Evolutionary conservation across 441 rosid species (phyloP).

Genomic region (Erodium trifolium): DNA sequence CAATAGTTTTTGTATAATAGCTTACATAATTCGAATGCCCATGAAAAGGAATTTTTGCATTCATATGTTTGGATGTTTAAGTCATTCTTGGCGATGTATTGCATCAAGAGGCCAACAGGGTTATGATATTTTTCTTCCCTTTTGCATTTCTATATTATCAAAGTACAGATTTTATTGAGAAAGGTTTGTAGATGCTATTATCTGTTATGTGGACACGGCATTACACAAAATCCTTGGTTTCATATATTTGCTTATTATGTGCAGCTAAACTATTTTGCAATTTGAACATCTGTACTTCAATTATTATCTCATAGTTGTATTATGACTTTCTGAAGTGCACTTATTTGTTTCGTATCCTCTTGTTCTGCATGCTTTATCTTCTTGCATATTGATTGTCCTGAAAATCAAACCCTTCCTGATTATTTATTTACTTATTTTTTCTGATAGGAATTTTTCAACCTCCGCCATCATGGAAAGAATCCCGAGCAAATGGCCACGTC

Average conservation of each 20-base stretch:
- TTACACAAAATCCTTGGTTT: neutral
- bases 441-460: slow-evolving; percentile 50
- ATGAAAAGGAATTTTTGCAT: neutral
- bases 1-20: neutral
- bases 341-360: too few species aligned
- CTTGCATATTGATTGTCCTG: slow-evolving; percentile 3
- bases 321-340: neutral
- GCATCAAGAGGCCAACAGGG: neutral
- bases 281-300: neutral
- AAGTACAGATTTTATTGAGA: too few species aligned
- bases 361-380: neutral
- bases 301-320: neutral
- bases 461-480: slow-evolving; percentile 89
- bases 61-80: neutral
- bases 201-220: neutral
- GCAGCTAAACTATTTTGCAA: neutral
- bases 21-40: neutral
- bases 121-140: neutral
- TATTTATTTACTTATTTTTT: neutral
- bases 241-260: neutral
- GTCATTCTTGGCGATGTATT: neutral
- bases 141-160: neutral
- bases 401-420: neutral
- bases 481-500: slow-evolving; percentile 97
- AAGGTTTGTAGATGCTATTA: neutral